Conservation (phyloP, 2,329 filamentous ascomycete genomes). For the Drechslerella stenobrocha region DNA sequence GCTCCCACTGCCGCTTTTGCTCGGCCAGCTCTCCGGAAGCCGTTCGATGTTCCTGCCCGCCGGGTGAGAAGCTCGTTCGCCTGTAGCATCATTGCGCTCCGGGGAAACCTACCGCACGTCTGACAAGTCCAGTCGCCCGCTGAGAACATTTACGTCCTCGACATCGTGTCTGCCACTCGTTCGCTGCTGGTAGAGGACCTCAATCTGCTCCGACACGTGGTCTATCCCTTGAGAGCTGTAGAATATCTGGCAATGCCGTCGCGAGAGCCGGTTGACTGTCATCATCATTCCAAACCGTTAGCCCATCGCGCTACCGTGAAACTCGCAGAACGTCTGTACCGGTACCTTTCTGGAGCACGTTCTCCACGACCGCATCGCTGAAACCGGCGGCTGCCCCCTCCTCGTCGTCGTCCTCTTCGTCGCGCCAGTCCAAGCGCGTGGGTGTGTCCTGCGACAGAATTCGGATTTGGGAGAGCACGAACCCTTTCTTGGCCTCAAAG, state of each 20-base stretch:
- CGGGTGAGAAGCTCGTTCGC: not conserved
- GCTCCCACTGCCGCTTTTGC: slow-evolving; percentile 68
- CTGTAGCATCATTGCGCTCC: not conserved
- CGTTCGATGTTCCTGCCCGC: slow-evolving; percentile 50
- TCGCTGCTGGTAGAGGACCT: slow-evolving; percentile 61
- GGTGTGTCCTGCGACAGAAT: slow-evolving; percentile 64
- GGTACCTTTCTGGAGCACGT: slow-evolving; percentile 58
- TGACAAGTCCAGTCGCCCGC: slow-evolving; percentile 25
- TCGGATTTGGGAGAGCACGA: slow-evolving; percentile 66
- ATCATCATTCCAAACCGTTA: not conserved
- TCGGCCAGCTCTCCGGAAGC: slow-evolving; percentile 48
- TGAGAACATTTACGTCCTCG: slow-evolving; percentile 47
- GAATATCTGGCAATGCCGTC: slow-evolving; percentile 67
- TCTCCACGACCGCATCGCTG: slow-evolving; percentile 62
- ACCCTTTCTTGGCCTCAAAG: slow-evolving; percentile 66
- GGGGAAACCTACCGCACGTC: slow-evolving; percentile 12
- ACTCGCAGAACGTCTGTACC: not conserved
- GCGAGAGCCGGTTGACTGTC: slow-evolving; percentile 65
- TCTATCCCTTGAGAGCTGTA: slow-evolving; percentile 71
- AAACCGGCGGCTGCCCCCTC: slow-evolving; percentile 55
- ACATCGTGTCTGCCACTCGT: slow-evolving; percentile 57
- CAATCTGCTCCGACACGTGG: slow-evolving; percentile 73
- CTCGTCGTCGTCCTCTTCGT: slow-evolving; percentile 53
- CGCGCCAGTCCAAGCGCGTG: slow-evolving; percentile 19
- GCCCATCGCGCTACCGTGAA: not conserved